Evolutionary conservation across 2,329 filamentous ascomycete species (phyloP).

Genomic region (Aphanoascus verrucosus): DNA sequence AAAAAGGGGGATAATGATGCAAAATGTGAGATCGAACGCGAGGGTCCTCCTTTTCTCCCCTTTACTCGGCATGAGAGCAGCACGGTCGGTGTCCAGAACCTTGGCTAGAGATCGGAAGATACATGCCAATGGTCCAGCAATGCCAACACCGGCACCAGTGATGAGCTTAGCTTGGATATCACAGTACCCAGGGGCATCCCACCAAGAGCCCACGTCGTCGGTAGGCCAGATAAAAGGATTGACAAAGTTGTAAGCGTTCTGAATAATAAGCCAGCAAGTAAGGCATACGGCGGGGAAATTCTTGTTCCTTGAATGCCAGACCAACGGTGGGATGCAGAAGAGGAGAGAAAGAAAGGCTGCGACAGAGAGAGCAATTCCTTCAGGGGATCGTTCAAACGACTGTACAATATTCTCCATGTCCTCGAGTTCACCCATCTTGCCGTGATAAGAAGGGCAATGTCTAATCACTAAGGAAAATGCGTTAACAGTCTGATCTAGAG

Average conservation of each 20-base stretch:
- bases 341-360: constrained; percentile 43
- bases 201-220: constrained; percentile 46
- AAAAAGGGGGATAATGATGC: constrained; percentile 45
- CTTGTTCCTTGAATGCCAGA: constrained; percentile 49
- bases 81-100: constrained; percentile 50
- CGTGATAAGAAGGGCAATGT: not conserved
- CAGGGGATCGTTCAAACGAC: constrained; percentile 18
- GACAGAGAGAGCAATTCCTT: constrained; percentile 37
- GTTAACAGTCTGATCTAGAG: not conserved
- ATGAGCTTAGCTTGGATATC: constrained; percentile 53
- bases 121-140: constrained; percentile 45
- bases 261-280: constrained; percentile 45
- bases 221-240: constrained; percentile 56
- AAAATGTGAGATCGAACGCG: constrained; percentile 45
- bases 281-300: constrained; percentile 52
- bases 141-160: constrained; percentile 42
- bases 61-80: constrained; percentile 41
- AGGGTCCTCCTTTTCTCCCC: constrained; percentile 39
- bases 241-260: constrained; percentile 48
- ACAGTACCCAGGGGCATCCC: constrained; percentile 50
- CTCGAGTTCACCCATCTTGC: not conserved
- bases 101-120: constrained; percentile 51
- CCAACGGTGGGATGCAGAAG: constrained; percentile 46
- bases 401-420: not conserved
- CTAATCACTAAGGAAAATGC: not conserved